Percentiles rank a stretch among this genome's conserved stretches.
Conservation (phyloP, 306 rosid species). For the Fragaria nilgerrensis region DNA sequence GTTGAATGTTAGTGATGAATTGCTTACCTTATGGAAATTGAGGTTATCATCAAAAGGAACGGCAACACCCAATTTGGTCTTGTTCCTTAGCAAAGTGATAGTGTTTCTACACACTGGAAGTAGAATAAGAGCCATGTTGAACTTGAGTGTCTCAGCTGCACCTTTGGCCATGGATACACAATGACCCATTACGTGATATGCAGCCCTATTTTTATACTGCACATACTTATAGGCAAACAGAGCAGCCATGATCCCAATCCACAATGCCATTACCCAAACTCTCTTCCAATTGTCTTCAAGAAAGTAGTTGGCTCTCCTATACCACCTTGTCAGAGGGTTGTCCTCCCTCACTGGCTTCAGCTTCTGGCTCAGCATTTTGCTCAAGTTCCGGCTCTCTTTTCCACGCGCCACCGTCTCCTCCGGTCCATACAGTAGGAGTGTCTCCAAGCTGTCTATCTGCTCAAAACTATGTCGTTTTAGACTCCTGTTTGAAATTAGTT, state of each 20-base stretch:
- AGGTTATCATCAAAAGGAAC: conserved; percentile 62
- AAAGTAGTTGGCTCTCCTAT: conserved; percentile 36
- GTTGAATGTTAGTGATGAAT: no score
- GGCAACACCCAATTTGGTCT: conserved; percentile 39
- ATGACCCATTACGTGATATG: conserved; percentile 46
- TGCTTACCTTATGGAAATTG: conserved; percentile 46
- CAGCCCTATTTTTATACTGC: conserved; percentile 42
- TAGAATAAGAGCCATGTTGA: conserved; percentile 61
- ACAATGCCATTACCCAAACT: conserved; percentile 47
- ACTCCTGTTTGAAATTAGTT: background rate
- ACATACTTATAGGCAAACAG: conserved; percentile 51
- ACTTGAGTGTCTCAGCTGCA: conserved; percentile 65
- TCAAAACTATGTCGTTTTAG: background rate
- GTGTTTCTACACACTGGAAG: conserved; percentile 62
- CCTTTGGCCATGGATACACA: conserved; percentile 62
- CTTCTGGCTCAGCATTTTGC: conserved; percentile 60
- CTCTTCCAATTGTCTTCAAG: conserved; percentile 63
- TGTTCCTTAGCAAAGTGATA: conserved; percentile 57
- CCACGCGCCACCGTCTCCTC: conserved; percentile 29
- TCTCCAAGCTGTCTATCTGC: conserved; percentile 53
- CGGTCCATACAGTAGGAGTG: conserved; percentile 53
- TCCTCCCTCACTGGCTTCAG: conserved; percentile 37
- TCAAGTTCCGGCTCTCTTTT: conserved; percentile 49
- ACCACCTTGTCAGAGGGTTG: conserved; percentile 38
- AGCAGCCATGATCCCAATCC: conserved; percentile 44